A percentile compares a stretch with the other conserved stretches of the same genome.
phyloP scores from a whole-genome alignment of 2,329 filamentous ascomycete species.

The Cordyceps cicadae region DNA sequence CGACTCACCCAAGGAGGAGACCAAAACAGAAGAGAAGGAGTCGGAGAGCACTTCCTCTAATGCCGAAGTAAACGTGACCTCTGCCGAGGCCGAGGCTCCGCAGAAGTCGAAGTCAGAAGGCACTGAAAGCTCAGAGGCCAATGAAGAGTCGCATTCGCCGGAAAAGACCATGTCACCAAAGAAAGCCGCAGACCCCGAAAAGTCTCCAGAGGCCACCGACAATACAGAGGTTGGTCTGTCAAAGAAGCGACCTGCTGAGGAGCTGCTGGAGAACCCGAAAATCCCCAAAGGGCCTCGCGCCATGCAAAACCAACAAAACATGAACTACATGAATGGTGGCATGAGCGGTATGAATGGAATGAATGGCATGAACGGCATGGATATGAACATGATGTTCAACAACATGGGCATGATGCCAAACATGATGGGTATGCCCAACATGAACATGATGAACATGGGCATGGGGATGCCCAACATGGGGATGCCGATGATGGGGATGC shows the following conservation, averaged over 20 bases:
- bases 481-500: conserved; percentile 19
- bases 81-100: background rate
- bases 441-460: conserved; percentile 24
- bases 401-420: conserved; percentile 21
- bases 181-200: conserved; percentile 29
- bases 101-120: background rate
- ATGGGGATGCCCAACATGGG: conserved; percentile 29
- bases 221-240: conserved; percentile 31
- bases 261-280: conserved; percentile 55
- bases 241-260: conserved; percentile 79
- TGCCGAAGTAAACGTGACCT: background rate
- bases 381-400: conserved; percentile 19
- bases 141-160: conserved; percentile 15
- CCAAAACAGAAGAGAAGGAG: conserved; percentile 30
- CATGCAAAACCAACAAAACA: conserved; percentile 50
- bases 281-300: conserved; percentile 58
- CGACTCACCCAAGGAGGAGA: conserved; percentile 23
- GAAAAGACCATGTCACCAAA: conserved; percentile 21
- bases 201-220: conserved; percentile 25
- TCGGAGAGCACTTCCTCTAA: conserved; percentile 26
- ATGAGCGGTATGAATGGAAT: conserved; percentile 15
- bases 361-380: conserved; percentile 24
- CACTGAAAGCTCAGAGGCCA: background rate
- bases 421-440: conserved; percentile 29
- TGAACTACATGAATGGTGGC: conserved; percentile 35